Conservation (phyloP, 495 filamentous ascomycete genomes). For the Hypoxylon rickii region DNA sequence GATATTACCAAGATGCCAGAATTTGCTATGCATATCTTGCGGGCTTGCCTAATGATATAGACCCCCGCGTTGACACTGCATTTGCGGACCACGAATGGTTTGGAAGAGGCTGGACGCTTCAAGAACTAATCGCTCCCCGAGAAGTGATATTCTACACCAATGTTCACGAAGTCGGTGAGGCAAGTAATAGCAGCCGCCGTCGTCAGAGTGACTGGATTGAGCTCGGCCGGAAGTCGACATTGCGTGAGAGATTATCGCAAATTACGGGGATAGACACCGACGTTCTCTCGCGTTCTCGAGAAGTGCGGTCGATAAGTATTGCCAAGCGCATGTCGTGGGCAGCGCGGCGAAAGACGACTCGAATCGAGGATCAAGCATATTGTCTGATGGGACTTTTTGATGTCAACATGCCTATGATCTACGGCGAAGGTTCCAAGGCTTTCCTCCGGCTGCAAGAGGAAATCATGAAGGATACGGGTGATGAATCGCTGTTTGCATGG, state of each 20-base stretch:
- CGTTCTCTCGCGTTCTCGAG: not conserved
- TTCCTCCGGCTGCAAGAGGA: slow-evolving; percentile 39
- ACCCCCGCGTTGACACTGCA: no score
- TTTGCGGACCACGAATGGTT: no score
- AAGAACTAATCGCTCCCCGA: not conserved
- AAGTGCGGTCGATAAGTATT: slow-evolving; percentile 4
- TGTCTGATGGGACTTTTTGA: slow-evolving; percentile 37
- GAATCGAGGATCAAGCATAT: slow-evolving; percentile 36
- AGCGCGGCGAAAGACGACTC: slow-evolving; percentile 21
- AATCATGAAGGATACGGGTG: slow-evolving; percentile 6
- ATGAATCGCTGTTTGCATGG: not conserved
- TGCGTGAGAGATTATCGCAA: not conserved
- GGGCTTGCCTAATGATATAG: no score
- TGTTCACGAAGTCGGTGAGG: no score
- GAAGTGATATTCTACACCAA: not conserved
- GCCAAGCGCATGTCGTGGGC: slow-evolving; percentile 31
- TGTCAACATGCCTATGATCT: slow-evolving; percentile 35
- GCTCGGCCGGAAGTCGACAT: not conserved
- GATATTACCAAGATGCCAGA: no score
- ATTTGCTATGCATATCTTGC: no score
- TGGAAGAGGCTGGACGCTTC: not conserved
- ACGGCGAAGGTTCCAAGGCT: slow-evolving; percentile 35
- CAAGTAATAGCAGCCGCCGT: no score
- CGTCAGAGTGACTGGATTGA: not conserved
- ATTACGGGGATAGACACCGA: slow-evolving; percentile 14